Evolutionary conservation across 805 yeast species (phyloP), one percentile per base, ranked within the genome.

Genomic region (Middelhovenomyces tepae): DNA sequence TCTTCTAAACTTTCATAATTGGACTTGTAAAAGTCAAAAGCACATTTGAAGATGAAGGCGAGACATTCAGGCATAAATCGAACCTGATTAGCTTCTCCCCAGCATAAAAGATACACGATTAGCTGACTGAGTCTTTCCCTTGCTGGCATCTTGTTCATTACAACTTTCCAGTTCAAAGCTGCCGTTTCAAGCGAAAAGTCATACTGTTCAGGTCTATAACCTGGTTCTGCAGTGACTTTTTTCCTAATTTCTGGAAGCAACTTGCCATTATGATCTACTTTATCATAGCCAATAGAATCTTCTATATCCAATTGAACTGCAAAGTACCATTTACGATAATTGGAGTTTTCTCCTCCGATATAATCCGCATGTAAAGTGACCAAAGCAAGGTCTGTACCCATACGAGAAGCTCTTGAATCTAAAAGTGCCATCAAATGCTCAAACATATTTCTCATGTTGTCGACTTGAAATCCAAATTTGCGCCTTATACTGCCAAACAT

Each of bases 1-100:
- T 51, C 56, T 32, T 28, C 54, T 50, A 16, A 58, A 51, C 19
- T 64, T 45, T 13, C 31, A 22, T 22, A 33, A 37, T 64, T 66
- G 0, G 77, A 66, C 43, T 69, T 65, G 44, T 70, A 78, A 44
- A 68, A 68, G 47, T 80, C 87, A 30, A 71, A 69, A 31, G 93
- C 84, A 45, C 93, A 78, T 48, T 84, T 82, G 61, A 77, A 84
- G 16, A 85, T 71, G 45, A 86, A 85, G 40, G 93, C 83, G 15
- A 85, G 51, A 46, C 94, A 83, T 50, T 85, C 95, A 0, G 95
- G 95, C 75, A 85, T 77, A 47, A 81, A 85, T 41, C 95, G 65
- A 2, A 85, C 51, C 45, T 83, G 86, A 48, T 81, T 83, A 0
- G 94, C 85, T 51, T 85, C 95, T 1, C 94, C 93, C 95, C 95